Evolutionary conservation across 2,329 filamentous ascomycete species (phyloP).

Genomic region (Thielaviopsis euricoi): DNA sequence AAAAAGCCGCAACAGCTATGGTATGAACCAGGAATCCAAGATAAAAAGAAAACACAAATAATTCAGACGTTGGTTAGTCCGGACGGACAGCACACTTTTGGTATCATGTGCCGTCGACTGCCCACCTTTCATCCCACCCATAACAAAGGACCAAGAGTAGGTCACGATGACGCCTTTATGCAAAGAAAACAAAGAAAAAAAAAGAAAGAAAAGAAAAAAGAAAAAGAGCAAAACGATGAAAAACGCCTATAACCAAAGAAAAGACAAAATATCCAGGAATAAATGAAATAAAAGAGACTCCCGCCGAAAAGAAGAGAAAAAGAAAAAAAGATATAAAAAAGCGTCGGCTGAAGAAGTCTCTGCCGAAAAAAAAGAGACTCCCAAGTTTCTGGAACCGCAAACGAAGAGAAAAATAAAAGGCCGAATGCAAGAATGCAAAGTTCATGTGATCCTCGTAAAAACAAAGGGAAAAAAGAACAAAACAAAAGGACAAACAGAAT

Average conservation of each 20-base stretch:
- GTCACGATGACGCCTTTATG: neutral
- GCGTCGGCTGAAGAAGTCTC: neutral
- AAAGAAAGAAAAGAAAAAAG: neutral
- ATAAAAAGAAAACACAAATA: neutral
- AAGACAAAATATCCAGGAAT: neutral
- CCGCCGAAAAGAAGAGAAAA: neutral
- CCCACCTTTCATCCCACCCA: too few species aligned
- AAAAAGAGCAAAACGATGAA: neutral
- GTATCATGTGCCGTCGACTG: too few species aligned
- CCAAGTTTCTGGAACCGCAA: neutral
- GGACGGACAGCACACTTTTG: too few species aligned
- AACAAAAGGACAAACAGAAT: neutral
- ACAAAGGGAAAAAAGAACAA: slow-evolving; percentile 10
- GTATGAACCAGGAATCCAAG: neutral
- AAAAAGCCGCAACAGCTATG: neutral
- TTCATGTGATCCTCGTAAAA: slow-evolving; percentile 9
- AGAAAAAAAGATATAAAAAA: neutral
- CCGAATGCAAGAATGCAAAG: neutral
- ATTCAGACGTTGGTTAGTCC: too few species aligned
- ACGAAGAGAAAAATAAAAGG: neutral
- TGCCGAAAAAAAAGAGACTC: neutral
- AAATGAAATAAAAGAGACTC: neutral
- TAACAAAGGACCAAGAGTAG: too few species aligned
- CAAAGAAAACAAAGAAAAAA: neutral
- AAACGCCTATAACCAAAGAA: neutral